phyloP scores from a whole-genome alignment of 345 rosid genomes.

The Arabis hirsuta region DNA sequence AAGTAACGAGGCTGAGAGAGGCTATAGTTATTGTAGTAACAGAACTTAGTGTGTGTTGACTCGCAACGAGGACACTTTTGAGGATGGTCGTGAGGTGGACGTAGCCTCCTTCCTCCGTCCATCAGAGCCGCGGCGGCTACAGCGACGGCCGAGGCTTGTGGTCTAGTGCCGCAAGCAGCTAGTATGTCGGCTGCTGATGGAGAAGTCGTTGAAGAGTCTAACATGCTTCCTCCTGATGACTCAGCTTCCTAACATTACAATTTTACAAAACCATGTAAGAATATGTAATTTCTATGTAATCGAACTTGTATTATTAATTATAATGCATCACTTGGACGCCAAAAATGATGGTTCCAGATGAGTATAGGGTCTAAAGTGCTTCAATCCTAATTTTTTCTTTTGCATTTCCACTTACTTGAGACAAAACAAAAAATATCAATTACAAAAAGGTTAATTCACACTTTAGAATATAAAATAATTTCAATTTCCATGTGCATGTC shows the following conservation, averaged over 20 bases:
- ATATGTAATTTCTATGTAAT: not conserved
- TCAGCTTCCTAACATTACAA: slow-evolving; percentile 40
- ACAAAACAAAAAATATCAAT: slow-evolving; percentile 9
- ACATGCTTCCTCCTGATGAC: slow-evolving; percentile 47
- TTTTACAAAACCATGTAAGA: slow-evolving; percentile 16
- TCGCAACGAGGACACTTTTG: slow-evolving; percentile 96
- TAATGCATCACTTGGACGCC: slow-evolving; percentile 11
- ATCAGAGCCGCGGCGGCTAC: slow-evolving; percentile 53
- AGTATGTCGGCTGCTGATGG: slow-evolving; percentile 89
- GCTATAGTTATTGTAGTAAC: slow-evolving; percentile 98
- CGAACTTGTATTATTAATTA: not conserved
- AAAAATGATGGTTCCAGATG: not conserved
- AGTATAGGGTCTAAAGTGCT: slow-evolving; percentile 5
- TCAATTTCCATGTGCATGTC: not conserved
- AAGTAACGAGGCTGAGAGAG: slow-evolving; percentile 97
- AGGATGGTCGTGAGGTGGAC: slow-evolving; percentile 91
- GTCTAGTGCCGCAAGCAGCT: slow-evolving; percentile 66
- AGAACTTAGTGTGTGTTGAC: slow-evolving; percentile 90
- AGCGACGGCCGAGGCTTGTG: slow-evolving; percentile 55
- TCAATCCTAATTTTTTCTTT: not conserved
- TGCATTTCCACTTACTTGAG: slow-evolving; percentile 17
- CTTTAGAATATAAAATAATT: not conserved
- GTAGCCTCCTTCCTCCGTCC: slow-evolving; percentile 87
- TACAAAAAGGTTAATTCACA: not conserved
- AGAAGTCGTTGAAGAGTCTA: slow-evolving; percentile 56